Evolutionary conservation across 305 asterid species (phyloP).

Genomic region (Solanum hybrid): DNA sequence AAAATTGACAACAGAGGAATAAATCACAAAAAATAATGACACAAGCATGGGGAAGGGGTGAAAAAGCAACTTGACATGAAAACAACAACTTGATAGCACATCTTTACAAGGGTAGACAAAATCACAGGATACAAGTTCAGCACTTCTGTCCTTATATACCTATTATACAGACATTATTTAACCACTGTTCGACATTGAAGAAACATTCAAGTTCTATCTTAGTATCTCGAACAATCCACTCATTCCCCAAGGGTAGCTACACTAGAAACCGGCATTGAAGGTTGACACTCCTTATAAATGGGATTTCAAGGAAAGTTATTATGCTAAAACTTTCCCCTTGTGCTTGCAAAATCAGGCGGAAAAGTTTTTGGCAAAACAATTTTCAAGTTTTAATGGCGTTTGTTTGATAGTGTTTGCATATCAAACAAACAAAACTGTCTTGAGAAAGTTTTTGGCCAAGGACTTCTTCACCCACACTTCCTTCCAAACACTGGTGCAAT

Average conservation of each 20-base stretch:
- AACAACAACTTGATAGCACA: not conserved
- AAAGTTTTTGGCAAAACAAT: not conserved
- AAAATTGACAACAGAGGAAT: not conserved
- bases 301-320: not conserved
- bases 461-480: not conserved
- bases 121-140: not conserved
- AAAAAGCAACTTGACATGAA: not conserved
- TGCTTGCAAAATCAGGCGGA: not conserved
- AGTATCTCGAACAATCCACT: not conserved
- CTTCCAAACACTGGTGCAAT: not conserved
- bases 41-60: not conserved
- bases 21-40: not conserved
- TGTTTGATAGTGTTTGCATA: not conserved
- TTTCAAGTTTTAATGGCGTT: not conserved
- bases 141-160: not conserved
- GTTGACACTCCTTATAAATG: not conserved
- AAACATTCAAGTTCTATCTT: not conserved
- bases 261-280: not conserved
- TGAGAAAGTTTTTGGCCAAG: not conserved
- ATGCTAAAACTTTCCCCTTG: not conserved
- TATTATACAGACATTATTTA: not conserved
- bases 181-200: not conserved
- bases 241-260: not conserved
- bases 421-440: not conserved
- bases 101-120: not conserved